These are phyloP conservation scores for Golubevia pallescens DNA, from an alignment of 1,284 basidiomycete species.

Conservation along the genomic window DNA sequence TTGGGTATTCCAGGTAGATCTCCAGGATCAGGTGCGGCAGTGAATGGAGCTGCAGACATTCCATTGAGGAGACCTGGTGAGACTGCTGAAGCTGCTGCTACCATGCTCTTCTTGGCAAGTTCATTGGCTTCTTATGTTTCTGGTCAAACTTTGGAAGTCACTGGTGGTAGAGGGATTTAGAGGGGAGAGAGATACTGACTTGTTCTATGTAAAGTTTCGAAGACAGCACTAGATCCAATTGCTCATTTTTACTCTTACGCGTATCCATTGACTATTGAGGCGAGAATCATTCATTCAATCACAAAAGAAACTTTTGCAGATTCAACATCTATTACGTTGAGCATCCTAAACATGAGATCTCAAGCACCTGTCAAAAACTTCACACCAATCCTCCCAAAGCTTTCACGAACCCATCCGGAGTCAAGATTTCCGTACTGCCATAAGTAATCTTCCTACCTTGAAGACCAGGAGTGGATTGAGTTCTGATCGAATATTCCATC, in stretches of 20 bases:
- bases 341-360: no score
- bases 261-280: no score
- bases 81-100: constrained; percentile 41
- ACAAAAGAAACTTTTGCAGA: no score
- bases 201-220: no score
- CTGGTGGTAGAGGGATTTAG: constrained; percentile 49
- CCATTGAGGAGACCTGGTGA: constrained; percentile 44
- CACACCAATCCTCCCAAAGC: constrained; percentile 72
- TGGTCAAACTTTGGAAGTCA: constrained; percentile 53
- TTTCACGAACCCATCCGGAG: constrained; percentile 82
- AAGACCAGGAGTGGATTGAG: no score
- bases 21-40: constrained; percentile 3
- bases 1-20: constrained; percentile 75
- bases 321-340: no score
- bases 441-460: constrained; percentile 75
- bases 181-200: no score
- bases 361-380: no score
- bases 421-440: constrained; percentile 92
- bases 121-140: constrained; percentile 44
- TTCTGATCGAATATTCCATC: constrained; percentile 66
- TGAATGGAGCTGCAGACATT: constrained; percentile 45
- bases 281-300: no score
- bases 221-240: no score
- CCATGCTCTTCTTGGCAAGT: constrained; percentile 45
- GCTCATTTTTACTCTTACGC: no score